Percentiles rank a stretch among this genome's conserved stretches.
Evolutionary conservation across 164 flowering plant genomes (phyloP).

Genomic region (Saururus chinensis): DNA sequence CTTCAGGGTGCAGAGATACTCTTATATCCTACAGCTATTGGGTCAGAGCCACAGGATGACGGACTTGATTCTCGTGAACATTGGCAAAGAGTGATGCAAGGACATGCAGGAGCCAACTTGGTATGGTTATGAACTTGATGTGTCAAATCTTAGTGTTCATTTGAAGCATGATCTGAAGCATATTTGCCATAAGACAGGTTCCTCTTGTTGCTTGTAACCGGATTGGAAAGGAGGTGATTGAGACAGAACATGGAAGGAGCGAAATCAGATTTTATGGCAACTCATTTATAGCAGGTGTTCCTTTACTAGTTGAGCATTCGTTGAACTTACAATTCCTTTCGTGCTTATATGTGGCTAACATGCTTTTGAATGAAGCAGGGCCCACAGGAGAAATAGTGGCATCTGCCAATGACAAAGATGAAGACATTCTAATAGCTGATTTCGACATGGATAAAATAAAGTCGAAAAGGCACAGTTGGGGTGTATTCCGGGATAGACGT

Average conservation of each 20-base stretch:
- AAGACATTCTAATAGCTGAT: constrained; percentile 66
- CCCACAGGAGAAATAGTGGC: constrained; percentile 89
- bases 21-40: constrained; percentile 97
- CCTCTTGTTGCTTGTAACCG: constrained; percentile 94
- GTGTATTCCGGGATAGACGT: constrained; percentile 89
- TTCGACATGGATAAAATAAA: constrained; percentile 80
- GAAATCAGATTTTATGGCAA: constrained; percentile 84
- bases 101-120: constrained; percentile 97
- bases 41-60: constrained; percentile 92
- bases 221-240: constrained; percentile 75
- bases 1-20: constrained; percentile 97
- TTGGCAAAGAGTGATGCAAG: constrained; percentile 98
- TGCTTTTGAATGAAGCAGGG: constrained; percentile 31
- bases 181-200: constrained; percentile 32
- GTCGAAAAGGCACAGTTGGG: constrained; percentile 80
- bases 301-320: not conserved
- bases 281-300: constrained; percentile 88
- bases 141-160: not conserved
- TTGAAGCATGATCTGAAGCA: too few species aligned
- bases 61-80: constrained; percentile 94
- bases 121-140: constrained; percentile 24
- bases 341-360: not conserved
- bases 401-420: constrained; percentile 66
- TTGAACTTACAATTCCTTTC: not conserved
- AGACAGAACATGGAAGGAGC: constrained; percentile 91